A percentile compares a stretch with the other conserved stretches of the same genome.
Evolutionary conservation across 2,329 filamentous ascomycete genomes (phyloP).

Genomic region (Nothomitra cinnamomea): DNA sequence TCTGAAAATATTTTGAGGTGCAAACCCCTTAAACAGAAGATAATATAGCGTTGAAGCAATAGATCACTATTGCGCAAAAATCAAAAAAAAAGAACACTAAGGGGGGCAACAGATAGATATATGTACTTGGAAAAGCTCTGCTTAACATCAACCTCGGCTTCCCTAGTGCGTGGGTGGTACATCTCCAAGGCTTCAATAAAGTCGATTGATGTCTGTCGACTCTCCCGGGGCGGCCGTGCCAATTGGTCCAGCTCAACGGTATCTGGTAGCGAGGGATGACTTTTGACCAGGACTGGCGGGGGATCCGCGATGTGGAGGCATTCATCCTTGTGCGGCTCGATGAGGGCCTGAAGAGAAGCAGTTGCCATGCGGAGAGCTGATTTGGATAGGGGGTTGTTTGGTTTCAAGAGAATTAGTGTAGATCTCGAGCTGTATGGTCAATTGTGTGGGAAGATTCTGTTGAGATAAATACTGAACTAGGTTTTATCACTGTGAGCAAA

Average conservation of each 20-base stretch:
- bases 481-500: no score
- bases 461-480: no score
- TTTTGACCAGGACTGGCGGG: constrained; percentile 20
- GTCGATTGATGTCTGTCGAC: constrained; percentile 6
- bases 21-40: not conserved
- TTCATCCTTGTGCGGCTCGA: constrained; percentile 16
- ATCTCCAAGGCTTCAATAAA: constrained; percentile 26
- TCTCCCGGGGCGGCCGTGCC: constrained; percentile 11
- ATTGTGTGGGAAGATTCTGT: no score
- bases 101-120: constrained; percentile 20
- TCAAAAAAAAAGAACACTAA: constrained; percentile 6
- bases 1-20: constrained; percentile 1
- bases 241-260: constrained; percentile 11
- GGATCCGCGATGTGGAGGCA: constrained; percentile 20
- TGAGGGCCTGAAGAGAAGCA: constrained; percentile 21
- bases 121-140: constrained; percentile 36
- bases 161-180: constrained; percentile 30
- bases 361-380: constrained; percentile 17
- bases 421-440: no score
- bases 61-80: not conserved
- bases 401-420: no score
- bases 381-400: no score
- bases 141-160: constrained; percentile 24
- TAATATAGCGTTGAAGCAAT: not conserved
- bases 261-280: constrained; percentile 16